Conservation (phyloP, 768 basidiomycete genomes). For the Exidia glandulosa region DNA sequence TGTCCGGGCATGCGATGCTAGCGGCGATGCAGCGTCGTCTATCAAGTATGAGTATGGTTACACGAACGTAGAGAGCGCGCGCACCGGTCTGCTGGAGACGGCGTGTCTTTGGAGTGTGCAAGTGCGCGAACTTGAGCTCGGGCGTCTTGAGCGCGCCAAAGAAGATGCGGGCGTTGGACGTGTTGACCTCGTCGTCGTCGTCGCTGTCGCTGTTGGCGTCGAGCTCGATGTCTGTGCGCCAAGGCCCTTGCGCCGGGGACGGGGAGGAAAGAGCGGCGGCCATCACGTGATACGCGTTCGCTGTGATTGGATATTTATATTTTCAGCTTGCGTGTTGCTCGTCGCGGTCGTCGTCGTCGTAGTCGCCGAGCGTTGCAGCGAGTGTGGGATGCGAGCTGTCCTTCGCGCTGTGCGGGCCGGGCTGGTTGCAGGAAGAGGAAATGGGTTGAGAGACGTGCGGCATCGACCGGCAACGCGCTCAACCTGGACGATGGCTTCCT, state of each 20-base stretch:
- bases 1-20: too few species aligned
- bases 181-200: conserved; percentile 29
- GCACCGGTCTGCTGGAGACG: conserved; percentile 18
- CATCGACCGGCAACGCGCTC: too few species aligned
- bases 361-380: too few species aligned
- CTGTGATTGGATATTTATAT: too few species aligned
- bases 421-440: too few species aligned
- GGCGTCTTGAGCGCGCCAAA: conserved; percentile 44
- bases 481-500: not conserved
- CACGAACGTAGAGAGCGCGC: conserved; percentile 2
- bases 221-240: not conserved
- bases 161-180: conserved; percentile 33
- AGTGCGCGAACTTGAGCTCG: conserved; percentile 32
- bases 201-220: not conserved
- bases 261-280: not conserved
- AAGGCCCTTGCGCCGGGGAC: not conserved
- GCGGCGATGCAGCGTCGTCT: not conserved
- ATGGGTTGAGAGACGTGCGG: too few species aligned
- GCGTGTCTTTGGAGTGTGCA: conserved; percentile 7
- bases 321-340: too few species aligned
- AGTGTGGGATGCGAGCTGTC: too few species aligned
- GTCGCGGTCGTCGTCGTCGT: too few species aligned
- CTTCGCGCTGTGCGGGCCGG: too few species aligned
- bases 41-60: not conserved
- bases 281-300: not conserved